These are phyloP conservation scores for Dendrobium catenatum DNA, from an alignment of 106 monocot genomes.

Conservation along the genomic window DNA sequence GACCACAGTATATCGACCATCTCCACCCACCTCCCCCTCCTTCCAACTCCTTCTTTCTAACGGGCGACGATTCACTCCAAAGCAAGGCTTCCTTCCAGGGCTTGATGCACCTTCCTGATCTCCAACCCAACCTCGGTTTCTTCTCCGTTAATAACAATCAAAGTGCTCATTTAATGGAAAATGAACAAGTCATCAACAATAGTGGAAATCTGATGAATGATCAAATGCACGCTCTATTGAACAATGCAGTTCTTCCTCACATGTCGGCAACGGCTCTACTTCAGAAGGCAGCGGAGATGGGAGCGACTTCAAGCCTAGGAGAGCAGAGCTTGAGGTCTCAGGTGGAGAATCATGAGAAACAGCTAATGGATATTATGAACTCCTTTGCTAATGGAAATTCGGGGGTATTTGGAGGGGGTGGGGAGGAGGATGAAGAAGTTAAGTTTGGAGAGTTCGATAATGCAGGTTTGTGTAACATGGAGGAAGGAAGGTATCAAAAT, in stretches of 20 bases:
- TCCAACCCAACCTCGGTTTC: slow-evolving; percentile 29
- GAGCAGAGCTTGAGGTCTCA: slow-evolving; percentile 19
- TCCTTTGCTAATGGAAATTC: slow-evolving; percentile 42
- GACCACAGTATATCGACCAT: slow-evolving; percentile 4
- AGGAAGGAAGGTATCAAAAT: slow-evolving; percentile 35
- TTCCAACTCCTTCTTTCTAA: slow-evolving; percentile 16
- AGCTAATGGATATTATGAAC: slow-evolving; percentile 75
- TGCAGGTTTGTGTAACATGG: slow-evolving; percentile 33
- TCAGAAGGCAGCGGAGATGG: slow-evolving; percentile 85
- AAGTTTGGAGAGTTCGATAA: slow-evolving; percentile 22
- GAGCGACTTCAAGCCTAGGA: slow-evolving; percentile 28
- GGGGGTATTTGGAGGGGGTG: slow-evolving; percentile 22
- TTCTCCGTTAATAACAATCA: slow-evolving; percentile 19
- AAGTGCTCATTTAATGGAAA: slow-evolving; percentile 21
- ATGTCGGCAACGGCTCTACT: slow-evolving; percentile 94
- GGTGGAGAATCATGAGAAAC: slow-evolving; percentile 36
- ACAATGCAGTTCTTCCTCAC: slow-evolving; percentile 46
- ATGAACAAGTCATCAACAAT: slow-evolving; percentile 22
- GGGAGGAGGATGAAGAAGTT: neutral
- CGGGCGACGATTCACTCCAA: neutral
- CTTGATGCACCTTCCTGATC: slow-evolving; percentile 30
- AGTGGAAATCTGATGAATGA: slow-evolving; percentile 9
- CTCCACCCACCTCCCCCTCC: slow-evolving; percentile 8
- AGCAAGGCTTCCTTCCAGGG: slow-evolving; percentile 16
- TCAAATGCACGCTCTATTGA: slow-evolving; percentile 17